A percentile compares a stretch with the other conserved stretches of the same genome.
These are phyloP conservation scores for Ocimum tenuiflorum DNA, from an alignment of 257 asterid genomes.

Conservation along the genomic window DNA sequence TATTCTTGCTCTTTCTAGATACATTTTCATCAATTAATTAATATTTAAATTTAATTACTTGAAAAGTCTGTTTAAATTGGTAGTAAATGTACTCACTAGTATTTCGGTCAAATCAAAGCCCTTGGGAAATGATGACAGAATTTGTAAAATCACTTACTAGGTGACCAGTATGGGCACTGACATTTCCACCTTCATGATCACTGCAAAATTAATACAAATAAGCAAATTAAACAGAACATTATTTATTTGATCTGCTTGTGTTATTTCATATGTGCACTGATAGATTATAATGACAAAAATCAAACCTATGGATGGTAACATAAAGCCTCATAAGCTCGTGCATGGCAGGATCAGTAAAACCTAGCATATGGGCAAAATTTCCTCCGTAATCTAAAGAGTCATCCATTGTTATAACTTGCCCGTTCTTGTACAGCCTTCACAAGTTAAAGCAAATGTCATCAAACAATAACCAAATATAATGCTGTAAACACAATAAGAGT, in stretches of 20 bases:
- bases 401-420: conserved; percentile 60
- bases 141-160: conserved; percentile 47
- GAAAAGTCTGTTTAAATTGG: too few species aligned
- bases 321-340: conserved; percentile 97
- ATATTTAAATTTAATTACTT: too few species aligned
- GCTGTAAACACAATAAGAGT: neutral
- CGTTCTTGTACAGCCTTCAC: conserved; percentile 82
- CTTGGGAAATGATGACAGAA: neutral
- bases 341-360: conserved; percentile 80
- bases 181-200: conserved; percentile 99
- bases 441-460: conserved; percentile 25
- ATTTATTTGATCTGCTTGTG: neutral
- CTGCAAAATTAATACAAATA: conserved; percentile 39
- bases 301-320: conserved; percentile 79
- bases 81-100: neutral
- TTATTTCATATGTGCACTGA: neutral
- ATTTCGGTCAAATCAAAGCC: neutral
- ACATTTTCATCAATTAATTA: too few species aligned
- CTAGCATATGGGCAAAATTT: conserved; percentile 94
- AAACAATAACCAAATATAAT: conserved; percentile 3
- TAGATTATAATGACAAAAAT: neutral
- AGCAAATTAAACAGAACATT: conserved; percentile 1
- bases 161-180: conserved; percentile 99
- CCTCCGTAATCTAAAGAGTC: conserved; percentile 93
- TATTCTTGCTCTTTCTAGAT: too few species aligned